Evolutionary conservation across 345 rosid species (phyloP), one percentile per base, ranked within the genome.

Genomic region (Raphanus raphanistrum): DNA sequence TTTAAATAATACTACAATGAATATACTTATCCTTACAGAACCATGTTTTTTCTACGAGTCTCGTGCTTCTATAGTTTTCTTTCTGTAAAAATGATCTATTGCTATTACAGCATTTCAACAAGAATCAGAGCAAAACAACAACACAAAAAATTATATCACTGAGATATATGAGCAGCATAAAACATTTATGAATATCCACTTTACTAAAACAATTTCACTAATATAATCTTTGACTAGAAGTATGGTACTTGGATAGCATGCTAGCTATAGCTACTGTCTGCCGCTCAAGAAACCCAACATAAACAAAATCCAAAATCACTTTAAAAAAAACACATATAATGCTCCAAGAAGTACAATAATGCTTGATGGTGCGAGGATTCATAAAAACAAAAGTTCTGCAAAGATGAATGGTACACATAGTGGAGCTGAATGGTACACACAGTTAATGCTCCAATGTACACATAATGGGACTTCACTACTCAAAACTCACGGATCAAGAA

Each of bases 231-330:
- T 52, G 45, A 13, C 31, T 66, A 43, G 58, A 36, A 36, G 36
- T 63, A 54, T 54, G 32, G 64, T 43, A 66, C 32, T 21, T 60
- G 5, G 12, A 32, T 52, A 63, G 63, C 26, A 73, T 60, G 73
- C 8, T 60, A 43, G 43, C 27, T 45, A 21, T 52, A 17, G 48
- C 13, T n/a, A 68, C 32, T 8, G 35, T 52, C 52, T 16, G 29
- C 71, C 38, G 36, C 29, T 26, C 33, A 58, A 15, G 16, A 59
- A 29, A 75, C 50, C 73, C 27, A 67, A 58, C 52, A 66, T 3
- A 12, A n/a, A 13, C 64, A 25, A 55, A 57, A 36, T 36, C 26
- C 45, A 36, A 36, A 67, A 16, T 3, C 16, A 27, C 43, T 4
- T 48, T 6, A 0, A 9, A 38, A 36, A 74, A 3, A n/a, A 11